Base-by-base conservation (phyloP, 257 asterid species). In the Linaria vulgaris region DNA sequence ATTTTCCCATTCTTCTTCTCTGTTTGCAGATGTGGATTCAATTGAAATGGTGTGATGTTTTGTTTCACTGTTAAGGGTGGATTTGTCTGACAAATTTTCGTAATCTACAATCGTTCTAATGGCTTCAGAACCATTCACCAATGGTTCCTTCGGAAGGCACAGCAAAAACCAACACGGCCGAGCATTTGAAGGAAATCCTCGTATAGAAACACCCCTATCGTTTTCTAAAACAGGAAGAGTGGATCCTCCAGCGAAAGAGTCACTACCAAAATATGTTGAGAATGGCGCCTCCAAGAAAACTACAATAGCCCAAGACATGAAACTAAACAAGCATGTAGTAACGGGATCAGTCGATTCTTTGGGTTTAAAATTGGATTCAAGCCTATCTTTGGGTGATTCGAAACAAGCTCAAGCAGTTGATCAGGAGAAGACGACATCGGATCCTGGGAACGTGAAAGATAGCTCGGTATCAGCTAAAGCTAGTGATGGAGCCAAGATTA, bases 401-500 rank as follows among this genome's bases (percentile, higher is more conserved):
- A 73, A 76, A 39, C 58, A 69, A 51, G 74, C 48, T 37, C 66
- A 59, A 14, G 45, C 20, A 12, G 27, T 34, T 16, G 71, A 72
- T 66, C 81, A 50, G 34, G 81, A 77, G 64, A 34, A 59, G 50
- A 79, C 72, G 64, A 47, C 63, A 15, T 75, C 73, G 0, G 84
- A 64, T 39, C 54, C 25, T 10, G 71, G 66, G 57, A 74, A 64
- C 38, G 67, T 76, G 24, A 83, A 86, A 55, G 80, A 74, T 51
- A 64, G 73, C 68, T 64, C 76, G n/a, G 79, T 74, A n/a, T 79
- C 90, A 62, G 74, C 71, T 3, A 82, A 79, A 77, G 83, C 67
- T 24, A 81, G 86, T 23, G 84, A 82, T 69, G 89, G 79, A 59
- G 71, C 79, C 67, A 83, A 81, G 75, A 69, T 69, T 39, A 80